phyloP scores from a whole-genome alignment of 495 filamentous ascomycete species.

The Acidomyces sp. region DNA sequence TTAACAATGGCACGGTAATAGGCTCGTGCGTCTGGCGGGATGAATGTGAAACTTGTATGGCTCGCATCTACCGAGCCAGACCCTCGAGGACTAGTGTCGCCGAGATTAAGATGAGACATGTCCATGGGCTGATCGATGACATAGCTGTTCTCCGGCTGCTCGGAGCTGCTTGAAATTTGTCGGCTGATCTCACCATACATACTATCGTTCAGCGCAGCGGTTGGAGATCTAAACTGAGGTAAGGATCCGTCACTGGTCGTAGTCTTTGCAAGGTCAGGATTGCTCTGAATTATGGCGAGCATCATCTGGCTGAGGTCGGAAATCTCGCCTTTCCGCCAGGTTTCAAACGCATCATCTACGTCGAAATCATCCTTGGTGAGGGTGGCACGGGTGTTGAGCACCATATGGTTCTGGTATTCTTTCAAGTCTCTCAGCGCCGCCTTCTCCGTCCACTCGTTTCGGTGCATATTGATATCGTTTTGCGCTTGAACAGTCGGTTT shows the following conservation, averaged over 20 bases:
- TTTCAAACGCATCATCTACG: constrained; percentile 73
- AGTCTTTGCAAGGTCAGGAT: constrained; percentile 71
- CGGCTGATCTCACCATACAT: constrained; percentile 47
- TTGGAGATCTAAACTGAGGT: constrained; percentile 20
- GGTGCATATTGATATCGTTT: constrained; percentile 69
- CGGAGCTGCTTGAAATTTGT: constrained; percentile 35
- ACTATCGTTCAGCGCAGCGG: constrained; percentile 33
- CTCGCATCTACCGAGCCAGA: constrained; percentile 37
- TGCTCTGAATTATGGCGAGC: constrained; percentile 70
- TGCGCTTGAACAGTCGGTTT: constrained; percentile 64
- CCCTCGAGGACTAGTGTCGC: constrained; percentile 34
- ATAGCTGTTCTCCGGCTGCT: constrained; percentile 39
- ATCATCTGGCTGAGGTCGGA: constrained; percentile 85
- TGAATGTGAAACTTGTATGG: constrained; percentile 54
- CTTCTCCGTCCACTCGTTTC: constrained; percentile 74
- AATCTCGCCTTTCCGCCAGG: constrained; percentile 75
- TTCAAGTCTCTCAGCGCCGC: constrained; percentile 85
- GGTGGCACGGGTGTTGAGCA: constrained; percentile 63
- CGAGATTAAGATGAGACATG: constrained; percentile 55
- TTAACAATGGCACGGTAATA: constrained; percentile 68
- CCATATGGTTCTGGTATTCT: constrained; percentile 77
- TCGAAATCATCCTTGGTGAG: constrained; percentile 79
- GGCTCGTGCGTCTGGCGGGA: constrained; percentile 69
- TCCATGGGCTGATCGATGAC: constrained; percentile 67
- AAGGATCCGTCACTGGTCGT: constrained; percentile 35